A percentile compares a stretch with the other conserved stretches of the same genome.
phyloP scores from a whole-genome alignment of 345 rosid species.

The Syzygium aromaticum region DNA sequence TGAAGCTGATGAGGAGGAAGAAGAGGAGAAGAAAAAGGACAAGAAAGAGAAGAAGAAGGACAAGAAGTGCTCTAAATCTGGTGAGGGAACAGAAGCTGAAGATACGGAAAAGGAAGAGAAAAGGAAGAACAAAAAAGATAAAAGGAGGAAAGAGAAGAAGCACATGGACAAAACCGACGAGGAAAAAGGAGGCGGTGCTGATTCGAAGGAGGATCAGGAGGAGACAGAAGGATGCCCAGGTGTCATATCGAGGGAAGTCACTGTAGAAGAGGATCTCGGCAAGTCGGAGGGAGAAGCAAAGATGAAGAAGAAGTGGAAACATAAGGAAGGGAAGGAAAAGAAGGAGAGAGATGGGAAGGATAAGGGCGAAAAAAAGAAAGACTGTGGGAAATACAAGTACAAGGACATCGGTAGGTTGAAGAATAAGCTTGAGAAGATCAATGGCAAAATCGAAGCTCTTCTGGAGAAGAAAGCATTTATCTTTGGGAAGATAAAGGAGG shows the following conservation, averaged over 20 bases:
- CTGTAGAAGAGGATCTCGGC: neutral
- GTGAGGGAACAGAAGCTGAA: neutral
- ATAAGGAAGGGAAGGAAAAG: neutral
- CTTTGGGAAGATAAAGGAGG: neutral
- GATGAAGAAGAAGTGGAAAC: neutral
- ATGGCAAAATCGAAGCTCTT: conserved; percentile 3
- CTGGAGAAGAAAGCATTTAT: conserved; percentile 3
- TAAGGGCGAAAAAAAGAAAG: neutral
- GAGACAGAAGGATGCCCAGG: neutral
- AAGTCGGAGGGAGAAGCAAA: neutral
- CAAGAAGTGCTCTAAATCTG: neutral
- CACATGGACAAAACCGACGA: neutral
- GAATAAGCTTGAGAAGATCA: conserved; percentile 6
- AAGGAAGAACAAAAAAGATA: neutral
- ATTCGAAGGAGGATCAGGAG: neutral
- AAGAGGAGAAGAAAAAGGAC: neutral
- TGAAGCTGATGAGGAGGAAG: neutral
- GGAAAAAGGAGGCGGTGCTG: neutral
- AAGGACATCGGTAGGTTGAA: neutral
- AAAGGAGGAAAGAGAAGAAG: neutral
- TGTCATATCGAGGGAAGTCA: neutral
- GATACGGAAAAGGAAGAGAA: neutral
- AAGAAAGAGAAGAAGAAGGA: neutral
- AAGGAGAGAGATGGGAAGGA: neutral
- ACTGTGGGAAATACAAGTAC: neutral